These are phyloP conservation scores for Litchi chinensis DNA, from an alignment of 345 rosid species.

Conservation along the genomic window DNA sequence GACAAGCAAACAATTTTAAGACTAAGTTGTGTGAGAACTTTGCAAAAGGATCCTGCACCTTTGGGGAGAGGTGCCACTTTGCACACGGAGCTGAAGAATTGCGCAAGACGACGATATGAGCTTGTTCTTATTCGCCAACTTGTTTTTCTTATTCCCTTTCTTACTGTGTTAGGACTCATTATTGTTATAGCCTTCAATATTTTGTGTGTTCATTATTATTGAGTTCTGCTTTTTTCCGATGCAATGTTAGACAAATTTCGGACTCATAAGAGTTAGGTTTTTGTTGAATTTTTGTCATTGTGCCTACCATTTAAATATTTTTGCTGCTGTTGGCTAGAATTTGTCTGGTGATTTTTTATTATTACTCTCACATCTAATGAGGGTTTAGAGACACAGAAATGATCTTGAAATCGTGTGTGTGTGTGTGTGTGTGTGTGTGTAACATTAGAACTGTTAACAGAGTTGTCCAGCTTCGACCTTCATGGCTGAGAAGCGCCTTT, in stretches of 20 bases:
- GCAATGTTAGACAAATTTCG: neutral
- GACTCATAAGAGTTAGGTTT: neutral
- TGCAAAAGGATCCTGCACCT: constrained; percentile 73
- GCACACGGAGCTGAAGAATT: constrained; percentile 86
- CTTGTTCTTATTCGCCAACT: neutral
- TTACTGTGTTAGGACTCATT: neutral
- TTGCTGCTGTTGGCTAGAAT: no score
- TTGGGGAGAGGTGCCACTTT: constrained; percentile 90
- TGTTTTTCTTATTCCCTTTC: neutral
- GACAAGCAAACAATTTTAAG: constrained; percentile 60
- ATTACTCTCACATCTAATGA: no score
- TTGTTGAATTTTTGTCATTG: neutral
- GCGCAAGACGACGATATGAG: constrained; percentile 47
- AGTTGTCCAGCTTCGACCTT: no score
- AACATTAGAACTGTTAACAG: no score
- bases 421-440: no score
- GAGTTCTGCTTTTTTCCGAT: neutral
- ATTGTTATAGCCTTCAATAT: neutral
- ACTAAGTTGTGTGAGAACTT: constrained; percentile 83
- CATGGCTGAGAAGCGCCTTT: no score
- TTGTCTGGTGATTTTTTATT: no score
- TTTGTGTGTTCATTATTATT: neutral
- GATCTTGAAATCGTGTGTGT: no score
- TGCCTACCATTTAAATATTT: neutral
- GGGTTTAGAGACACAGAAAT: no score